Evolutionary conservation across 2,329 filamentous ascomycete genomes (phyloP).

Genomic region (Tolypocladium guangdongense): DNA sequence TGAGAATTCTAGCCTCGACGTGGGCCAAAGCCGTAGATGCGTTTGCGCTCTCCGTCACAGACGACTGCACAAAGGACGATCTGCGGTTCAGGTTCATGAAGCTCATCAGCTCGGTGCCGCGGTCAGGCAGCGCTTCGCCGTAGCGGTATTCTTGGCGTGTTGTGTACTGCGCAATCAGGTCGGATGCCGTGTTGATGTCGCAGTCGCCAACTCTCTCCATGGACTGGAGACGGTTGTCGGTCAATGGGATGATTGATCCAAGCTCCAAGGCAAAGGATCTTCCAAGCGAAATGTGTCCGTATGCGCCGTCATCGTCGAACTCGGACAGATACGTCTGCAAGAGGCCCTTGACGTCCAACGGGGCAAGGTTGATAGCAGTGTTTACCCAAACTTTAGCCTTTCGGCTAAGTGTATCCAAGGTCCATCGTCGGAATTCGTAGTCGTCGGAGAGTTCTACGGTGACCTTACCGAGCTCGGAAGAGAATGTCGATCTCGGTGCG

Average conservation of each 20-base stretch:
- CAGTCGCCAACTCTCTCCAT: conserved; percentile 65
- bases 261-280: conserved; percentile 91
- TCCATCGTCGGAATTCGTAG: conserved; percentile 69
- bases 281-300: conserved; percentile 85
- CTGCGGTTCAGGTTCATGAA: conserved; percentile 45
- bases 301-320: conserved; percentile 81
- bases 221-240: conserved; percentile 75
- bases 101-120: conserved; percentile 54
- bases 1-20: conserved; percentile 59
- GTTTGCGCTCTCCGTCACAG: conserved; percentile 44
- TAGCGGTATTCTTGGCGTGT: conserved; percentile 93
- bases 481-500: conserved; percentile 71
- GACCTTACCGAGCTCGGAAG: conserved; percentile 66
- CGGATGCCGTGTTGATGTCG: conserved; percentile 82
- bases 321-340: conserved; percentile 94
- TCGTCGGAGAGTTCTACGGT: conserved; percentile 89
- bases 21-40: conserved; percentile 57
- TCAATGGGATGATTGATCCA: conserved; percentile 74
- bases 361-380: conserved; percentile 70
- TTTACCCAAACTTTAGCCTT: conserved; percentile 74
- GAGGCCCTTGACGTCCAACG: conserved; percentile 87
- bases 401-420: conserved; percentile 65
- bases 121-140: conserved; percentile 62
- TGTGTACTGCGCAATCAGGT: conserved; percentile 95
- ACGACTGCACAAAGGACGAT: conserved; percentile 39